phyloP scores from a whole-genome alignment of 768 basidiomycete genomes.

The Phanerochaete carnosa region DNA sequence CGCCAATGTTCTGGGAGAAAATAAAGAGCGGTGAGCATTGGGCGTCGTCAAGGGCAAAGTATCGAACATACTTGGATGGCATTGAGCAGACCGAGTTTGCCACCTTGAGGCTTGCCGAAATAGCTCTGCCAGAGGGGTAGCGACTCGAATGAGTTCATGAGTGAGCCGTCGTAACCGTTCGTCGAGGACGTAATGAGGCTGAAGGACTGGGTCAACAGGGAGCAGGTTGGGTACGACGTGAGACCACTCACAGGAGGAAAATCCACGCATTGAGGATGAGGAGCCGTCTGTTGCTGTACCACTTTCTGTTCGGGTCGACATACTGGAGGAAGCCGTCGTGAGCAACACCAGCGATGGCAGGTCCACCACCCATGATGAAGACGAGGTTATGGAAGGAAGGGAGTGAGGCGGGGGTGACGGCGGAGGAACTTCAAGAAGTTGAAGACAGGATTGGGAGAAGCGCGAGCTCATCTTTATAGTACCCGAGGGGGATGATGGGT shows the following conservation, averaged over 20 bases:
- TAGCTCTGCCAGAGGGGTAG: constrained; percentile 59
- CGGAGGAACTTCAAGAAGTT: constrained; percentile 24
- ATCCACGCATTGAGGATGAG: constrained; percentile 70
- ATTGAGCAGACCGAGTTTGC: constrained; percentile 64
- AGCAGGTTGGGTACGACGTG: neutral
- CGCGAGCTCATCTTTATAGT: constrained; percentile 3
- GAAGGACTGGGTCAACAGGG: constrained; percentile 1
- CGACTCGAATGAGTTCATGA: constrained; percentile 80
- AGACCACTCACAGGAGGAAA: constrained; percentile 51
- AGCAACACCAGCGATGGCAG: constrained; percentile 29
- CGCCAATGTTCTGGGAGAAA: constrained; percentile 61
- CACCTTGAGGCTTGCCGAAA: constrained; percentile 53
- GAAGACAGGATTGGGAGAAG: constrained; percentile 10
- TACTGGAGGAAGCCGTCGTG: constrained; percentile 47
- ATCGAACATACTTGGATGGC: constrained; percentile 57
- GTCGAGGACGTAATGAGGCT: constrained; percentile 75
- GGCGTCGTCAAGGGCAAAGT: neutral
- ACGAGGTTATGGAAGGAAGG: constrained; percentile 9
- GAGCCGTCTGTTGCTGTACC: constrained; percentile 77
- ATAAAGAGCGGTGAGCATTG: neutral
- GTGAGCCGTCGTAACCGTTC: constrained; percentile 73
- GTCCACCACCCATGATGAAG: constrained; percentile 54
- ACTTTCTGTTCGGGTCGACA: constrained; percentile 62
- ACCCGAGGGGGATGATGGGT: neutral
- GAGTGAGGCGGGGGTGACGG: constrained; percentile 2